Conservation (phyloP, 768 basidiomycete species). For the Trichaptum fuscoviolaceum region DNA sequence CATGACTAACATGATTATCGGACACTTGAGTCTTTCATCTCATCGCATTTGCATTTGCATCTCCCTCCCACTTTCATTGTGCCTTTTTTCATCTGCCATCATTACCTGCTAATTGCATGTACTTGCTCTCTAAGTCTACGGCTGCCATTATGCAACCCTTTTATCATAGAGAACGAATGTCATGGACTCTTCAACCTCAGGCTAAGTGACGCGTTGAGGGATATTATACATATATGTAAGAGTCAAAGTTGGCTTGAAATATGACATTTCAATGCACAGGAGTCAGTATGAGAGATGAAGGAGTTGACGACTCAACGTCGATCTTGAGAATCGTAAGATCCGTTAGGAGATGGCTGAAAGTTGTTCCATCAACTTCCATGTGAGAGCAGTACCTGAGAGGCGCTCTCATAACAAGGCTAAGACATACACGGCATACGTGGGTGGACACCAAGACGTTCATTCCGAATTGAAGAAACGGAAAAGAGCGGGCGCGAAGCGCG, state of each 20-base stretch:
- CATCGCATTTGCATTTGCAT: neutral
- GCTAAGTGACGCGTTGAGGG: neutral
- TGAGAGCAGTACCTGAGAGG: neutral
- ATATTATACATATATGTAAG: too few relatives aligned
- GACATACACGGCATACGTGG: neutral
- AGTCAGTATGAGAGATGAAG: neutral
- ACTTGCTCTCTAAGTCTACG: neutral
- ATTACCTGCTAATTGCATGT: neutral
- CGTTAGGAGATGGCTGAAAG: neutral
- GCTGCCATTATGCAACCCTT: neutral
- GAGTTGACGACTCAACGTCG: neutral
- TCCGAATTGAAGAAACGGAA: neutral
- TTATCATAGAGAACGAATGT: neutral
- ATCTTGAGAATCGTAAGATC: neutral
- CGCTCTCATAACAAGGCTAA: neutral
- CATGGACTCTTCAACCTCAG: neutral
- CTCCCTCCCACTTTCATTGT: neutral
- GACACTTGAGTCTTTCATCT: neutral
- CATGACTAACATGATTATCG: neutral
- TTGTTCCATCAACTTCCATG: neutral
- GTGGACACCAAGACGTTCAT: neutral
- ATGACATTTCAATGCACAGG: neutral
- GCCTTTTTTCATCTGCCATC: neutral
- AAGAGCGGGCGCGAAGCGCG: neutral
- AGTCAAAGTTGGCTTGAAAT: neutral